Evolutionary conservation across 768 basidiomycete genomes (phyloP).

Genomic region (Fomitopsis serialis): DNA sequence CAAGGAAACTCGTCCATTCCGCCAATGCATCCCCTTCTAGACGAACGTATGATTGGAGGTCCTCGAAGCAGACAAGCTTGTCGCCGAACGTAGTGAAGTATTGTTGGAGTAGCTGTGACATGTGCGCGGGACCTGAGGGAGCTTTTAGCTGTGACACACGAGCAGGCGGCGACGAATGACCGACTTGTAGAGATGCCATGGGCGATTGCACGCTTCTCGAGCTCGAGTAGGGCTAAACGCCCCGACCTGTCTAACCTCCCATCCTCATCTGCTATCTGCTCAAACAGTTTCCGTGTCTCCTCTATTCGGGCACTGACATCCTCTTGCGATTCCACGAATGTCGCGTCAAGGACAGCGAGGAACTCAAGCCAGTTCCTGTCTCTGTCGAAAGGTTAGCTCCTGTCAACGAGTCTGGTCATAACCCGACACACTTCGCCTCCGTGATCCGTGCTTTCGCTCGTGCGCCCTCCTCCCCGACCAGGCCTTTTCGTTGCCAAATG

Average conservation of each 20-base stretch:
- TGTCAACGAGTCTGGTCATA: background rate
- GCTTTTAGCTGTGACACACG: background rate
- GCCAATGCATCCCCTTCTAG: constrained; percentile 42
- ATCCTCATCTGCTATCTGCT: constrained; percentile 54
- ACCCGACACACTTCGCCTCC: constrained; percentile 48
- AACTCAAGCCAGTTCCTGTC: constrained; percentile 89
- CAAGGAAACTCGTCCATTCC: constrained; percentile 51
- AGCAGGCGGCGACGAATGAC: constrained; percentile 1
- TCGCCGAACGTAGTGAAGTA: constrained; percentile 74
- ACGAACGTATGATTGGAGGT: constrained; percentile 62
- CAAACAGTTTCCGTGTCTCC: constrained; percentile 48
- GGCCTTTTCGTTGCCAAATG: constrained; percentile 54
- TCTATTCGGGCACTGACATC: constrained; percentile 22
- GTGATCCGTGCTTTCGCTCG: constrained; percentile 53
- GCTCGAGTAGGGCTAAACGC: constrained; percentile 67
- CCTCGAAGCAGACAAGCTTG: constrained; percentile 86
- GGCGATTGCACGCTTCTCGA: constrained; percentile 54
- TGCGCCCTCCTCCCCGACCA: constrained; percentile 55
- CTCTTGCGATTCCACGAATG: constrained; percentile 38
- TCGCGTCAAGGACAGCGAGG: constrained; percentile 63
- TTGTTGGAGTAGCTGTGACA: constrained; percentile 47
- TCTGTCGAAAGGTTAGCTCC: constrained; percentile 26
- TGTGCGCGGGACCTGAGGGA: constrained; percentile 36
- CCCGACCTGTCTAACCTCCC: constrained; percentile 72
- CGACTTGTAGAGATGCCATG: constrained; percentile 46